Conservation (phyloP, 495 filamentous ascomycete genomes). For the Xylaria palmicola region DNA sequence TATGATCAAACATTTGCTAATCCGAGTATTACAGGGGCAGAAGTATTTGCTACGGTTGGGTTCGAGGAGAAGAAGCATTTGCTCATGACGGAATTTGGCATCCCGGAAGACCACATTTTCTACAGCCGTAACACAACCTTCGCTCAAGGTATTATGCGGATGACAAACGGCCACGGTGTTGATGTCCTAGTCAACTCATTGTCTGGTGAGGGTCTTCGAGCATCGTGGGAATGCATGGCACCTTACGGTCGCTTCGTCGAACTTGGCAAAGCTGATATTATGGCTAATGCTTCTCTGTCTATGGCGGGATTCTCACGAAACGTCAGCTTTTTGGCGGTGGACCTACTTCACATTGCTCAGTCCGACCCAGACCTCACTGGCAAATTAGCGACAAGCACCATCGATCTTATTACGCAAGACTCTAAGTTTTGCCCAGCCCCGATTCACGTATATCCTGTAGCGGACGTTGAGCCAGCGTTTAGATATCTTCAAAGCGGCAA, state of each 20-base stretch:
- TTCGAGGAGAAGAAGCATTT: slow-evolving; percentile 39
- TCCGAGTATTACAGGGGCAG: too few relatives aligned
- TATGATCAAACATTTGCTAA: too few relatives aligned
- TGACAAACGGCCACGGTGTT: slow-evolving; percentile 38
- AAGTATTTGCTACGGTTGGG: slow-evolving; percentile 47
- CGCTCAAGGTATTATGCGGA: slow-evolving; percentile 31
- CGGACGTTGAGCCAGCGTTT: slow-evolving; percentile 24
- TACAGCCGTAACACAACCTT: slow-evolving; percentile 29
- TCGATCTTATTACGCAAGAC: too few relatives aligned
- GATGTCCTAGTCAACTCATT: slow-evolving; percentile 52
- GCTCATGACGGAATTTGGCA: slow-evolving; percentile 36
- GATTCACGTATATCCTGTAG: too few relatives aligned
- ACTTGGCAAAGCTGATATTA: slow-evolving; percentile 35
- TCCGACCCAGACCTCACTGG: too few relatives aligned
- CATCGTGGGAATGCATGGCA: slow-evolving; percentile 43
- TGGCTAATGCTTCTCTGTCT: slow-evolving; percentile 8
- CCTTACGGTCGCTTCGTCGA: slow-evolving; percentile 48
- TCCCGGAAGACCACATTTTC: slow-evolving; percentile 46
- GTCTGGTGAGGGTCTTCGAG: slow-evolving; percentile 43
- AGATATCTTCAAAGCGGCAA: slow-evolving; percentile 25
- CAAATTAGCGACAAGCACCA: too few relatives aligned
- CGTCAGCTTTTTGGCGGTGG: too few relatives aligned
- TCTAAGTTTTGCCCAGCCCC: too few relatives aligned
- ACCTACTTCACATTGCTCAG: too few relatives aligned
- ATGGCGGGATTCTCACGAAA: slow-evolving; percentile 34